These are phyloP conservation scores for Hapsidospora chrysogenum DNA, from an alignment of 495 filamentous ascomycete species.

Conservation along the genomic window DNA sequence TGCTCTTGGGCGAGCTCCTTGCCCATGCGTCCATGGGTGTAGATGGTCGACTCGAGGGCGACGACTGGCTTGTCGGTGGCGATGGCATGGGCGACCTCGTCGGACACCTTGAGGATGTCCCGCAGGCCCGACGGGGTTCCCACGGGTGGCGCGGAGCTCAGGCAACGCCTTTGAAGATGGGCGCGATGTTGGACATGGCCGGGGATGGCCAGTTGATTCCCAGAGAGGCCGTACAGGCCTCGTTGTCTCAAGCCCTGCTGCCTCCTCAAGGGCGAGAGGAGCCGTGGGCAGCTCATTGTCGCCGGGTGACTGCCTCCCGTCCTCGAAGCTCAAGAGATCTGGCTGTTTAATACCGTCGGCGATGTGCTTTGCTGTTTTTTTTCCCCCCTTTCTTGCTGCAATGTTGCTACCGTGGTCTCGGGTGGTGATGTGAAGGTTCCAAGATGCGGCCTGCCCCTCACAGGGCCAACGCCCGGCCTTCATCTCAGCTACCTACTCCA, in stretches of 20 bases:
- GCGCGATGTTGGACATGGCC: not conserved
- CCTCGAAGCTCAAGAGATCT: not conserved
- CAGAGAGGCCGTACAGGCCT: too few relatives aligned
- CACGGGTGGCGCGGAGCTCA: conserved; percentile 4
- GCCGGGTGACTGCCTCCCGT: not conserved
- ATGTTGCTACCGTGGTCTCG: too few relatives aligned
- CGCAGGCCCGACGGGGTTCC: conserved; percentile 17
- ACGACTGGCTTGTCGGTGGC: conserved; percentile 61
- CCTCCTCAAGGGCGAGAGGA: not conserved
- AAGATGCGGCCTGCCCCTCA: too few relatives aligned
- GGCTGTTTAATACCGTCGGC: too few relatives aligned
- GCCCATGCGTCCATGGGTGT: conserved; percentile 60
- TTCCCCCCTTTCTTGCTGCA: too few relatives aligned
- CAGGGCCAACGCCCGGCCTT: too few relatives aligned
- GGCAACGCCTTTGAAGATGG: not conserved
- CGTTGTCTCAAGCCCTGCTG: too few relatives aligned
- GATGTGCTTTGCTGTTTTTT: too few relatives aligned
- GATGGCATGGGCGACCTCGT: conserved; percentile 67
- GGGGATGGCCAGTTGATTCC: too few relatives aligned
- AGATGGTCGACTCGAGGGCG: conserved; percentile 81
- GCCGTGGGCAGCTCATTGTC: not conserved
- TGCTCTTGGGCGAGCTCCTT: conserved; percentile 74
- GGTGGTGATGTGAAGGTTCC: too few relatives aligned
- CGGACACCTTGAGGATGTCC: conserved; percentile 54
- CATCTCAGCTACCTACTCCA: too few relatives aligned